phyloP scores from a whole-genome alignment of 306 rosid genomes.

The Begonia loranthoides region DNA sequence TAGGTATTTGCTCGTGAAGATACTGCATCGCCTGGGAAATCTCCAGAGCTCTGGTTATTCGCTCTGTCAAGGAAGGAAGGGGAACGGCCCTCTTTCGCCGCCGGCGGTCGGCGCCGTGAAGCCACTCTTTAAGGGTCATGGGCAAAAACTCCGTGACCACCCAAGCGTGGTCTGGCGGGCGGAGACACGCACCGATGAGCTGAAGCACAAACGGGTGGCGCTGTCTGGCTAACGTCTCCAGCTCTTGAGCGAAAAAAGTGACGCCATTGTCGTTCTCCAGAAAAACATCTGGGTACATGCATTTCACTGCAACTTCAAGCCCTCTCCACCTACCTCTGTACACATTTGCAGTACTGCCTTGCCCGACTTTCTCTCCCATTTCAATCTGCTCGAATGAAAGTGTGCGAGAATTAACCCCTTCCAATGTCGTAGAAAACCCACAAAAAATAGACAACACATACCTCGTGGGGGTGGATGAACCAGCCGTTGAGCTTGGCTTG shows the following conservation, averaged over 20 bases:
- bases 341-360: slow-evolving; percentile 59
- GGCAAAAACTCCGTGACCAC: too few species aligned
- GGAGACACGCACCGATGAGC: too few species aligned
- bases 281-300: slow-evolving; percentile 17
- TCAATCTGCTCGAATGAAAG: too few species aligned
- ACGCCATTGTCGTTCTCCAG: too few species aligned
- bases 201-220: too few species aligned
- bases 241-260: too few species aligned
- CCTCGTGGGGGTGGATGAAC: slow-evolving; percentile 58
- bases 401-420: too few species aligned
- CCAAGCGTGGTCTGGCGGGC: too few species aligned
- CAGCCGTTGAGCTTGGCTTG: slow-evolving; percentile 61
- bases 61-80: slow-evolving; percentile 36
- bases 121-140: slow-evolving; percentile 38
- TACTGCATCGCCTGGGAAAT: slow-evolving; percentile 73
- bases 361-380: slow-evolving; percentile 13
- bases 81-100: slow-evolving; percentile 20
- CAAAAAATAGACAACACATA: slow-evolving; percentile 1
- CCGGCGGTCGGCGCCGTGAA: slow-evolving; percentile 44
- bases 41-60: slow-evolving; percentile 40
- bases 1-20: slow-evolving; percentile 64
- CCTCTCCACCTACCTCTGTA: slow-evolving; percentile 65
- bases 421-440: too few species aligned
- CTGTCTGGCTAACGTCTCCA: too few species aligned
- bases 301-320: slow-evolving; percentile 62